phyloP scores from a whole-genome alignment of 495 filamentous ascomycete genomes.

The Opeltia flavorubescens region DNA sequence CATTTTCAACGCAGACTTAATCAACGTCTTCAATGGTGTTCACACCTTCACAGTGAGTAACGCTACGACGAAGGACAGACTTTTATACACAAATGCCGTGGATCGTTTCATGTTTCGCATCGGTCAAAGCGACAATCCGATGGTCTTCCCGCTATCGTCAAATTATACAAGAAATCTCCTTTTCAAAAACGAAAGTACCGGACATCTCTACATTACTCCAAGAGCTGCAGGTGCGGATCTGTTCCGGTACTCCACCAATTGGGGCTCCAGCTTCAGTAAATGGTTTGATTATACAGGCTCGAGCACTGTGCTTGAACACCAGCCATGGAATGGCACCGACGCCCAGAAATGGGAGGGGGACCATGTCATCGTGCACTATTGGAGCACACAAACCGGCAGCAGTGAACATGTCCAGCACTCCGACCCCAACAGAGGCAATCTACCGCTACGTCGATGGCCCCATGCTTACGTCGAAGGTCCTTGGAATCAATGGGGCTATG shows the following conservation, averaged over 20 bases:
- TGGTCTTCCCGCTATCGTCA: slow-evolving; percentile 32
- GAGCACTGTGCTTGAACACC: slow-evolving; percentile 22
- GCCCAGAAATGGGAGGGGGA: slow-evolving; percentile 44
- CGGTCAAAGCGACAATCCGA: slow-evolving; percentile 30
- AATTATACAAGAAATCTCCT: slow-evolving; percentile 40
- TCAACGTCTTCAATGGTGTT: slow-evolving; percentile 35
- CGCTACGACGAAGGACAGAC: slow-evolving; percentile 22
- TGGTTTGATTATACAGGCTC: slow-evolving; percentile 37
- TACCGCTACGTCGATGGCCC: slow-evolving; percentile 34
- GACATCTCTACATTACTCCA: slow-evolving; percentile 32
- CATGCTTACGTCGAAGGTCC: slow-evolving; percentile 45
- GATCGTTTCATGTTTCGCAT: slow-evolving; percentile 33
- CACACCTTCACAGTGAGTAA: slow-evolving; percentile 33
- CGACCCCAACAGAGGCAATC: slow-evolving; percentile 26
- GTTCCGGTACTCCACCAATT: slow-evolving; percentile 44
- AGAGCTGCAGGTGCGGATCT: slow-evolving; percentile 43
- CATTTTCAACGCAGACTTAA: slow-evolving; percentile 23
- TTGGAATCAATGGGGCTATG: slow-evolving; percentile 51
- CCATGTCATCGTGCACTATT: slow-evolving; percentile 50
- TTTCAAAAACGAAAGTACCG: slow-evolving; percentile 23
- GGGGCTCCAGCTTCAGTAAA: slow-evolving; percentile 36
- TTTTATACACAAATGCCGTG: slow-evolving; percentile 25
- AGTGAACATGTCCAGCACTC: slow-evolving; percentile 44
- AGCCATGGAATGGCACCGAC: slow-evolving; percentile 38
- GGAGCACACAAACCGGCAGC: slow-evolving; percentile 42